phyloP scores from a whole-genome alignment of 257 asterid genomes.

The Solanum medicagineum region DNA sequence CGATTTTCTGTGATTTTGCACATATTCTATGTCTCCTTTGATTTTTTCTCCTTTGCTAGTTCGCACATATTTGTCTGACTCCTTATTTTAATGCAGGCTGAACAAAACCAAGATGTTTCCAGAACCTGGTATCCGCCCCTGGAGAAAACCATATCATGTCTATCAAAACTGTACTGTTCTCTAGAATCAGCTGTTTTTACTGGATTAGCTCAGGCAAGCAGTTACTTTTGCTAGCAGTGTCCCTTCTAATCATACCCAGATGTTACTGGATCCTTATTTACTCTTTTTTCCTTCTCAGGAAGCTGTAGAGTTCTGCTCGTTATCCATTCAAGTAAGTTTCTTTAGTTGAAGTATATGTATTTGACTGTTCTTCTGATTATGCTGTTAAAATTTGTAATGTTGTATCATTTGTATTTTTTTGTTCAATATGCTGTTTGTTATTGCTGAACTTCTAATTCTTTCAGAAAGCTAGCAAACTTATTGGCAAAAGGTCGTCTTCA shows the following conservation, averaged over 20 bases:
- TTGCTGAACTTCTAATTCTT: slow-evolving; percentile 10
- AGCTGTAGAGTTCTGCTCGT: slow-evolving; percentile 85
- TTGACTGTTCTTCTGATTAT: neutral
- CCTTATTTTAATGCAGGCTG: slow-evolving; percentile 34
- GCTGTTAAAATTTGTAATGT: neutral
- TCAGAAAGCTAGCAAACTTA: slow-evolving; percentile 91
- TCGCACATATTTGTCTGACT: neutral
- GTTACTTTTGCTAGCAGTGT: slow-evolving; percentile 3
- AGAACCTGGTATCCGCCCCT: slow-evolving; percentile 93
- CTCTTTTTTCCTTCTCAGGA: slow-evolving; percentile 43
- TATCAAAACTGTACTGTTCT: slow-evolving; percentile 82
- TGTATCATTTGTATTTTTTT: neutral
- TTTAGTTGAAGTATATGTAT: neutral
- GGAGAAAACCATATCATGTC: slow-evolving; percentile 91
- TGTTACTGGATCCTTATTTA: slow-evolving; percentile 2
- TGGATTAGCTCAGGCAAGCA: slow-evolving; percentile 88
- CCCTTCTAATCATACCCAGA: neutral
- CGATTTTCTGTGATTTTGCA: neutral
- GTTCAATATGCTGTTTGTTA: slow-evolving; percentile 8
- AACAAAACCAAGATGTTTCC: slow-evolving; percentile 56
- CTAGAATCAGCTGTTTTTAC: slow-evolving; percentile 85
- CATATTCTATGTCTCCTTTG: neutral
- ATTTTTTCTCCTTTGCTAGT: neutral
- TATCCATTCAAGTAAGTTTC: slow-evolving; percentile 73
- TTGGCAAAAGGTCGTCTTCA: slow-evolving; percentile 54